A percentile compares a stretch with the other conserved stretches of the same genome.
Conservation (phyloP, 495 filamentous ascomycete genomes). For the Hypomontagnella monticulosa region DNA sequence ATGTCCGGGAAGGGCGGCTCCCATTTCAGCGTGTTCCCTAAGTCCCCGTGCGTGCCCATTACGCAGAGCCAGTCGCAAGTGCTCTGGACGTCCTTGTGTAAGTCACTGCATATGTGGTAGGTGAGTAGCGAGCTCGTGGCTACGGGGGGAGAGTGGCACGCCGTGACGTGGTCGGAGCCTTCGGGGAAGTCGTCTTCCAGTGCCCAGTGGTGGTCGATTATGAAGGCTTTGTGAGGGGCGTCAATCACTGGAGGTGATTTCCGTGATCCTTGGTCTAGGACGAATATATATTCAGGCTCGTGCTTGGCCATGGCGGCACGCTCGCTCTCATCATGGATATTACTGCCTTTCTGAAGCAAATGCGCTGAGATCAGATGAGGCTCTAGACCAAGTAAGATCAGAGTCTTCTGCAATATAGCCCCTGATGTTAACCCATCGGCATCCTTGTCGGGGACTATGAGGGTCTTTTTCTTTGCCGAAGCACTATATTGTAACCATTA, state of each 20-base stretch:
- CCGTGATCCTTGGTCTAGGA: constrained; percentile 68
- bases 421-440: constrained; percentile 69
- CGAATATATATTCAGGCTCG: constrained; percentile 62
- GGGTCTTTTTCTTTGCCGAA: constrained; percentile 42
- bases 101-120: constrained; percentile 62
- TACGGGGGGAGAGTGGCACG: constrained; percentile 65
- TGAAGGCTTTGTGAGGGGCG: constrained; percentile 51
- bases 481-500: constrained; percentile 25
- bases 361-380: constrained; percentile 59
- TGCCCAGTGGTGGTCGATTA: constrained; percentile 68
- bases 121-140: constrained; percentile 66
- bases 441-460: constrained; percentile 71
- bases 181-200: constrained; percentile 62
- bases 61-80: constrained; percentile 63
- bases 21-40: constrained; percentile 67
- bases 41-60: constrained; percentile 69
- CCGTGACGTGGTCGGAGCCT: constrained; percentile 58
- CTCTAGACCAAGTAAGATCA: constrained; percentile 60
- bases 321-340: constrained; percentile 59
- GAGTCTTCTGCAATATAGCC: constrained; percentile 64
- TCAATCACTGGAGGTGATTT: constrained; percentile 58
- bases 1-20: constrained; percentile 67
- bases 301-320: constrained; percentile 55
- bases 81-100: constrained; percentile 55
- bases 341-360: constrained; percentile 61